These are phyloP conservation scores for Pyrenopolyporus hunteri DNA, from an alignment of 495 filamentous ascomycete genomes.

Conservation along the genomic window DNA sequence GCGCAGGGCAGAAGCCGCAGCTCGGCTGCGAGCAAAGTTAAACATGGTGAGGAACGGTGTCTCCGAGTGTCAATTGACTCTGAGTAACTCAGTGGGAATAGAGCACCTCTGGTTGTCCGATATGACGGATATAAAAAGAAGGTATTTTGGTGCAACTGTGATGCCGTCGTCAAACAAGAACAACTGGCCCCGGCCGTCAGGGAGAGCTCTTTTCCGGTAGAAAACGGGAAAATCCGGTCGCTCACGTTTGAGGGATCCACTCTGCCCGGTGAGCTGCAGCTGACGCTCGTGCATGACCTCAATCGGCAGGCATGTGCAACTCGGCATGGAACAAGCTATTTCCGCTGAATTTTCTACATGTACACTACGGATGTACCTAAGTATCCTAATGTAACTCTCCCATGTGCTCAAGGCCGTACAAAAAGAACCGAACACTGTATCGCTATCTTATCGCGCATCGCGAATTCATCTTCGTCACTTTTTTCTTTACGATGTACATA, in stretches of 20 bases:
- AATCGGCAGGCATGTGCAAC: constrained; percentile 23
- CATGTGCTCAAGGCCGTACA: background rate
- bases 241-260: constrained; percentile 11
- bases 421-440: constrained; percentile 3
- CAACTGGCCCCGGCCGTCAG: constrained; percentile 26
- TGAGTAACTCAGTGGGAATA: constrained; percentile 21
- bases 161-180: constrained; percentile 36
- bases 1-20: constrained; percentile 55
- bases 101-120: constrained; percentile 13
- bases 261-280: constrained; percentile 25
- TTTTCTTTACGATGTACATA: background rate
- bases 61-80: constrained; percentile 28
- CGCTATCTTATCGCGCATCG: constrained; percentile 26
- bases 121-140: constrained; percentile 20
- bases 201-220: constrained; percentile 34
- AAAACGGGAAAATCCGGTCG: constrained; percentile 37
- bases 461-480: constrained; percentile 4
- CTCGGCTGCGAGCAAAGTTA: constrained; percentile 55
- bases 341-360: constrained; percentile 1
- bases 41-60: constrained; percentile 46
- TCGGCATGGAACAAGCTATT: constrained; percentile 17
- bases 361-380: background rate
- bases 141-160: constrained; percentile 20
- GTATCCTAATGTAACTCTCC: background rate
- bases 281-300: constrained; percentile 34